phyloP scores from a whole-genome alignment of 2,329 filamentous ascomycete species.

The Knufia fluminis region DNA sequence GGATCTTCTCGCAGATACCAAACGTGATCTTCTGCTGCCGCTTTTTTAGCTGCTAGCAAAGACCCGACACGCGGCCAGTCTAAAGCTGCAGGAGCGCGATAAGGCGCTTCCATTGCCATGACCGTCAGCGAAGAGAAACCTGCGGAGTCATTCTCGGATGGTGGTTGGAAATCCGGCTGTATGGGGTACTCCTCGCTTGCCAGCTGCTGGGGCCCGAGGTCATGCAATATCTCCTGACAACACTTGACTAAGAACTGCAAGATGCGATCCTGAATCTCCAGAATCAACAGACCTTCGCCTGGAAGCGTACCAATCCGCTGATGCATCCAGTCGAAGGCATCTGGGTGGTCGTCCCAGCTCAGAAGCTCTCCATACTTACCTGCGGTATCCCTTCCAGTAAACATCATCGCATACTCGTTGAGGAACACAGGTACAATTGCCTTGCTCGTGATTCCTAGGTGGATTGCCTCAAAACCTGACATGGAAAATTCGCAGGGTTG shows the following conservation, averaged over 20 bases:
- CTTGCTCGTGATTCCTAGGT: slow-evolving; percentile 25
- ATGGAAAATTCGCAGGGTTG: slow-evolving; percentile 40
- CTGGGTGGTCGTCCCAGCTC: slow-evolving; percentile 26
- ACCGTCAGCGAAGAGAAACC: slow-evolving; percentile 33
- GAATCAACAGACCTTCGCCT: slow-evolving; percentile 40
- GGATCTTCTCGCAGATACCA: slow-evolving; percentile 52
- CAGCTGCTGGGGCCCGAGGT: slow-evolving; percentile 33
- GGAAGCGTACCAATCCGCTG: slow-evolving; percentile 36
- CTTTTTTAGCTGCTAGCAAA: slow-evolving; percentile 35
- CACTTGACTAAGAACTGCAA: slow-evolving; percentile 43
- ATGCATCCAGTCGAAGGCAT: slow-evolving; percentile 15
- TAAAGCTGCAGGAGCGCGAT: slow-evolving; percentile 39
- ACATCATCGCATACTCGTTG: slow-evolving; percentile 28
- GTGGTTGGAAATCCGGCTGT: slow-evolving; percentile 31
- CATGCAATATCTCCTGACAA: slow-evolving; percentile 42
- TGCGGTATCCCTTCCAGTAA: slow-evolving; percentile 25
- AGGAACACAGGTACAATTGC: slow-evolving; percentile 24
- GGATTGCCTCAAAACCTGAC: slow-evolving; percentile 33
- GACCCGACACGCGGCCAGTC: slow-evolving; percentile 39
- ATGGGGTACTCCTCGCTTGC: slow-evolving; percentile 26
- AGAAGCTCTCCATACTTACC: slow-evolving; percentile 32
- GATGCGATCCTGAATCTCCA: slow-evolving; percentile 44
- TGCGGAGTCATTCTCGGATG: slow-evolving; percentile 24
- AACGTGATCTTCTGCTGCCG: slow-evolving; percentile 45
- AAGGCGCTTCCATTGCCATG: slow-evolving; percentile 44